These are phyloP conservation scores for Malassezia psittaci DNA, from an alignment of 1,284 basidiomycete genomes.

Conservation along the genomic window DNA sequence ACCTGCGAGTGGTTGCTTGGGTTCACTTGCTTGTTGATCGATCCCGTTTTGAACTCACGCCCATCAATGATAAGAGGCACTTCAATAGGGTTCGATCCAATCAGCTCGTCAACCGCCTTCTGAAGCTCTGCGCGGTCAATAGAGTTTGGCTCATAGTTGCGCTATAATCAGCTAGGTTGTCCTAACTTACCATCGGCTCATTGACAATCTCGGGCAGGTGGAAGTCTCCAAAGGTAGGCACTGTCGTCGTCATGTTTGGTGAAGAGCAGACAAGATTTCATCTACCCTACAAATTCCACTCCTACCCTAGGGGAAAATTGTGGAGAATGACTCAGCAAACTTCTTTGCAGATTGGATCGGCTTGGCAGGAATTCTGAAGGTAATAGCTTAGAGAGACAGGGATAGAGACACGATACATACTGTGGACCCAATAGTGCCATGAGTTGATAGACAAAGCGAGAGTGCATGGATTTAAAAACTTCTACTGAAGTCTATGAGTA, in stretches of 20 bases:
- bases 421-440: no score
- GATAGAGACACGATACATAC: no score
- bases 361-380: no score
- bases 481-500: no score
- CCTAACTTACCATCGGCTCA: conserved; percentile 33
- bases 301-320: background rate
- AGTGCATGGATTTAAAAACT: no score
- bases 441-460: no score
- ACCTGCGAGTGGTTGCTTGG: conserved; percentile 56
- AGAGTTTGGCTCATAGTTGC: conserved; percentile 68
- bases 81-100: conserved; percentile 71
- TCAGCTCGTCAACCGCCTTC: conserved; percentile 68
- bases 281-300: background rate
- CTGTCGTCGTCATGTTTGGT: background rate
- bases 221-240: conserved; percentile 21
- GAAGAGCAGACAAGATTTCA: background rate
- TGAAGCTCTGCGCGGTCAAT: conserved; percentile 67
- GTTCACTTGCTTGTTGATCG: conserved; percentile 52
- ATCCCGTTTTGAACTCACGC: conserved; percentile 72
- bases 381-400: no score
- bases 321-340: background rate
- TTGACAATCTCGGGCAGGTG: conserved; percentile 38
- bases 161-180: conserved; percentile 23
- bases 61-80: conserved; percentile 89
- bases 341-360: no score